These are phyloP conservation scores for Paxillus ammoniavirescens DNA, from an alignment of 768 basidiomycete species.

Conservation along the genomic window DNA sequence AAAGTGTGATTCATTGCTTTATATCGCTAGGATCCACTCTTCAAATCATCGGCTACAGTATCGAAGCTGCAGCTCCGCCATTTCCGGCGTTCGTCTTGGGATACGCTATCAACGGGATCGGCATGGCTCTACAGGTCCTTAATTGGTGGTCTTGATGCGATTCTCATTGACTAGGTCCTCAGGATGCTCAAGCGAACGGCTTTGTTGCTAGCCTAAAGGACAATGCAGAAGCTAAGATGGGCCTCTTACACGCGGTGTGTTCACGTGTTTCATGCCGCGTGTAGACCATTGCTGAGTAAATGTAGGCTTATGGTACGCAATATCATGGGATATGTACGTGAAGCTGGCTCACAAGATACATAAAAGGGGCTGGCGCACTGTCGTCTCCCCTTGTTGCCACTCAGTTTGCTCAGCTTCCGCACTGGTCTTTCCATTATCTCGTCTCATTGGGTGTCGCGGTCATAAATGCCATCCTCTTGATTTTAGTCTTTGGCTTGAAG, in stretches of 20 bases:
- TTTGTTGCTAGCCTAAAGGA: constrained; percentile 41
- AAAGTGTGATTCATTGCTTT: neutral
- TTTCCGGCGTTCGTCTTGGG: constrained; percentile 45
- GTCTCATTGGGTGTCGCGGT: constrained; percentile 65
- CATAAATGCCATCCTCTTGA: constrained; percentile 50
- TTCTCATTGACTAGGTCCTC: neutral
- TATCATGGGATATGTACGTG: neutral
- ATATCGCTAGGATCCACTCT: constrained; percentile 21
- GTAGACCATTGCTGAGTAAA: neutral
- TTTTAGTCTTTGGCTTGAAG: constrained; percentile 63
- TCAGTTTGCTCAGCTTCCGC: constrained; percentile 63
- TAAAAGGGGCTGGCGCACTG: constrained; percentile 63
- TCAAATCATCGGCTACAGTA: constrained; percentile 31
- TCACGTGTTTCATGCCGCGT: constrained; percentile 21
- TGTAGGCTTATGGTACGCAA: constrained; percentile 33
- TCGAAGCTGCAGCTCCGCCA: constrained; percentile 42
- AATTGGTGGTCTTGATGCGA: neutral
- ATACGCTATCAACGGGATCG: constrained; percentile 44
- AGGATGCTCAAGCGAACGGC: constrained; percentile 51
- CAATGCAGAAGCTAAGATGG: constrained; percentile 40
- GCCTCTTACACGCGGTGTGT: constrained; percentile 38
- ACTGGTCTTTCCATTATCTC: constrained; percentile 82
- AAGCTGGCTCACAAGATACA: constrained; percentile 2
- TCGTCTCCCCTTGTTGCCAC: constrained; percentile 76
- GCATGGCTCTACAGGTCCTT: constrained; percentile 44